Evolutionary conservation across 1,284 basidiomycete species (phyloP).

Genomic region (Leccinum solheimii): DNA sequence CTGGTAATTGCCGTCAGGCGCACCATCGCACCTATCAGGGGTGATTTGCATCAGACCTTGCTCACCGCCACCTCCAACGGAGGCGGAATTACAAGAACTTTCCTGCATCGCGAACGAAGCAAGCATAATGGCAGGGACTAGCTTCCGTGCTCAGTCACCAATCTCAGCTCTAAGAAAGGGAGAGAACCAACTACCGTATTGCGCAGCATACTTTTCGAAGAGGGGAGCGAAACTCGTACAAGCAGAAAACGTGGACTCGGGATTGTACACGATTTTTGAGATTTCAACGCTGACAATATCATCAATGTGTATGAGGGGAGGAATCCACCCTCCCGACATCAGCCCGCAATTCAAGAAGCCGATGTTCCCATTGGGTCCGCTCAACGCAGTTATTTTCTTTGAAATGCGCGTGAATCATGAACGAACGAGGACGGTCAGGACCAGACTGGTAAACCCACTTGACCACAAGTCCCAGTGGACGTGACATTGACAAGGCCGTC

Average conservation of each 20-base stretch:
- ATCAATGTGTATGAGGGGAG: not conserved
- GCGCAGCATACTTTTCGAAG: slow-evolving; percentile 64
- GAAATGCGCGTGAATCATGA: not conserved
- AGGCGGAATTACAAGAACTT: slow-evolving; percentile 68
- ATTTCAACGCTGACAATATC: not conserved
- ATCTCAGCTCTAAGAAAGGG: not conserved
- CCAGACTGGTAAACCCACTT: slow-evolving; percentile 48
- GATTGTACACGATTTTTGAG: not conserved
- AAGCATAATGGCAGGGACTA: slow-evolving; percentile 61
- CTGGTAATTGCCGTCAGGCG: slow-evolving; percentile 63
- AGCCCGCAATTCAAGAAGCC: slow-evolving; percentile 83
- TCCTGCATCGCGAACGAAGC: slow-evolving; percentile 87
- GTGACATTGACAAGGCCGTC: slow-evolving; percentile 17
- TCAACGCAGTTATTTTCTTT: slow-evolving; percentile 40
- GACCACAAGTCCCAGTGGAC: slow-evolving; percentile 23
- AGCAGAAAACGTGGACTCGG: slow-evolving; percentile 57
- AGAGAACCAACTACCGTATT: slow-evolving; percentile 44
- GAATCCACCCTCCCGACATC: slow-evolving; percentile 36
- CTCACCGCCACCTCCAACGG: slow-evolving; percentile 76
- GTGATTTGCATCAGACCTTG: slow-evolving; percentile 87
- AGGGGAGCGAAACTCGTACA: slow-evolving; percentile 57
- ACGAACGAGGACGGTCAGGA: not conserved
- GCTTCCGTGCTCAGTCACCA: not conserved
- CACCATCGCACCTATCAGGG: slow-evolving; percentile 71
- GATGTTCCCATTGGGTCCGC: slow-evolving; percentile 73